Evolutionary conservation across 805 yeast species (phyloP).

Genomic region (Monosporozyma yasuniensis): DNA sequence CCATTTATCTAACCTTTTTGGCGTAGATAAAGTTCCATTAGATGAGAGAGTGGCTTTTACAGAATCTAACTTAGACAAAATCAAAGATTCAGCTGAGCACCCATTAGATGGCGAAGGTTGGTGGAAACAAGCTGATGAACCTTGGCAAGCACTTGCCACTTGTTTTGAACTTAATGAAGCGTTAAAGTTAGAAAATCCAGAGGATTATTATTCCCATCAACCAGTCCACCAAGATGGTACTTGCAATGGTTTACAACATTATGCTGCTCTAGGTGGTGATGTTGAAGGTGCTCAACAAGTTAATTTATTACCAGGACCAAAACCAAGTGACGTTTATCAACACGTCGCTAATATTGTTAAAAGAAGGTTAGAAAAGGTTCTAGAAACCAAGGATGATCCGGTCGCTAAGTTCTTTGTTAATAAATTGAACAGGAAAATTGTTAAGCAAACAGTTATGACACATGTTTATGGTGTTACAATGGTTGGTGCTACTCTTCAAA

Average conservation of each 20-base stretch:
- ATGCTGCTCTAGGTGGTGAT: constrained; percentile 84
- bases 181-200: constrained; percentile 51
- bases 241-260: constrained; percentile 78
- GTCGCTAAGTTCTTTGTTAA: constrained; percentile 46
- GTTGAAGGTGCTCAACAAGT: constrained; percentile 75
- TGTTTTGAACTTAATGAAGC: constrained; percentile 62
- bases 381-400: constrained; percentile 40
- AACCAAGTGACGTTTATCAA: constrained; percentile 70
- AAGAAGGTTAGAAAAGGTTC: constrained; percentile 44
- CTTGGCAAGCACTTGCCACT: constrained; percentile 73
- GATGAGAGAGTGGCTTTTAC: constrained; percentile 52
- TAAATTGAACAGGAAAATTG: constrained; percentile 73
- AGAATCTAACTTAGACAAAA: constrained; percentile 46
- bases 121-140: constrained; percentile 72
- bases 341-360: constrained; percentile 60
- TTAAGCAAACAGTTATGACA: constrained; percentile 97
- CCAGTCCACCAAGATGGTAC: constrained; percentile 86
- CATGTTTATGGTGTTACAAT: constrained; percentile 95
- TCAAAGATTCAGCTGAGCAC: constrained; percentile 49
- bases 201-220: constrained; percentile 54
- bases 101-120: constrained; percentile 52
- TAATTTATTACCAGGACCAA: constrained; percentile 58
- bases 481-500: constrained; percentile 87
- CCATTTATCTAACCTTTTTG: constrained; percentile 65
- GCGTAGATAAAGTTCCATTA: constrained; percentile 64